These are phyloP conservation scores for Cryphonectria nitschkei DNA, from an alignment of 2,329 filamentous ascomycete genomes.

Conservation along the genomic window DNA sequence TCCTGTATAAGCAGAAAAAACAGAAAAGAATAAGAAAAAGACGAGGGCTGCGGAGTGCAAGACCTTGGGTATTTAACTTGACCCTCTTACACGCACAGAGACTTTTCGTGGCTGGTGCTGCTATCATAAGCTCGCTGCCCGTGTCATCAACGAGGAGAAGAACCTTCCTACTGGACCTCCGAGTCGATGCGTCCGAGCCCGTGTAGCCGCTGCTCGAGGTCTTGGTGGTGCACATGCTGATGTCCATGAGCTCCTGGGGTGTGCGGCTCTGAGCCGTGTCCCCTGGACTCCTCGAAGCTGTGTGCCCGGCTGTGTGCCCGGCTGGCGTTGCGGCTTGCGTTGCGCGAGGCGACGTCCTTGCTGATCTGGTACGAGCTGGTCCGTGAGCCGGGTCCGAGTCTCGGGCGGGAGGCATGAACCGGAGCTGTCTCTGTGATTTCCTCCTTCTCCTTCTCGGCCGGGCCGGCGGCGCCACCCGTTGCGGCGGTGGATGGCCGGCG, in stretches of 20 bases:
- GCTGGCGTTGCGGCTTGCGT: conserved; percentile 21
- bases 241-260: conserved; percentile 12
- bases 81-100: not conserved
- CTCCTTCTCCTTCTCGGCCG: conserved; percentile 11
- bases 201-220: conserved; percentile 23
- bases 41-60: not conserved
- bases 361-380: conserved; percentile 24
- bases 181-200: conserved; percentile 27
- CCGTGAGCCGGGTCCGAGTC: conserved; percentile 23
- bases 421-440: conserved; percentile 8
- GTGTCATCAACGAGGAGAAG: not conserved
- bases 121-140: not conserved
- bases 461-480: not conserved
- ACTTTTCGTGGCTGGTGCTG: not conserved
- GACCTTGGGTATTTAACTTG: not conserved
- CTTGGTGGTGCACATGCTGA: conserved; percentile 22
- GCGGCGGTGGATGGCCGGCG: conserved; percentile 5
- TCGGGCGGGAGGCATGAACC: conserved; percentile 14
- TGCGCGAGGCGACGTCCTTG: conserved; percentile 18
- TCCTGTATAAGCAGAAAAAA: not conserved
- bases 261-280: conserved; percentile 9
- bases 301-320: conserved; percentile 20
- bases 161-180: conserved; percentile 23
- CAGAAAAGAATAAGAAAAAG: not conserved
- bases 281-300: conserved; percentile 23